Base-by-base conservation (phyloP, 345 rosid genomes). In the Acer campestre region DNA sequence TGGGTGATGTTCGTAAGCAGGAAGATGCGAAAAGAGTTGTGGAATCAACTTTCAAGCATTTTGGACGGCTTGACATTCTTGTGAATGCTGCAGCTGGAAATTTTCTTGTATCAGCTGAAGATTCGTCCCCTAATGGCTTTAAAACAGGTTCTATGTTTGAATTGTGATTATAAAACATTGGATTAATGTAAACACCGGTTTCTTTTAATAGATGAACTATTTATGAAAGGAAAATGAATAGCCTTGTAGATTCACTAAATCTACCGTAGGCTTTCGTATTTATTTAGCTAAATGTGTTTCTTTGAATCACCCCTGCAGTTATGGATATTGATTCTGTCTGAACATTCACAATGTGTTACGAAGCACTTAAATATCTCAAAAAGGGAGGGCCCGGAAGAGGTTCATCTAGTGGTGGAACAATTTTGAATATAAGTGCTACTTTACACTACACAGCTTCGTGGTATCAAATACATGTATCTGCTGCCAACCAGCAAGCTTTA, bases 31-130 rank as follows among this genome's bases (percentile, higher is more conserved):
- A 27, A 68, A 90, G 93, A 81, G 95, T 90, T 1, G 84, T 91
- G 18, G 95, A 93, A 78, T 90, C 94, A 48, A 85, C 97, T 84
- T 84, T 80, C 81, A 66, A 82, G 74, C 88, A 86, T 73, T 91
- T 91, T 59, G 93, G 95, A 40, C 77, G 66, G 81, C 73, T 93
- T 67, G 95, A 93, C 73, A 75, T 91, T 71, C 94, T 93, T 82
- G 91, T 91, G 61, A 93, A 91, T 78, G 85, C 91, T 58, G 97
- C 97, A 10, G 97, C 97, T 72, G 97, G 97, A 1, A 93, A 93
- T 84, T 93, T 93, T 77, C 88, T 93, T 2, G 94, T 76, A 0
- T 82, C 94, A 0, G 87, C 95, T 2, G 97, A 93, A 84, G 97
- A 93, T 85, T 85, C 91, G 82, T 88, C 97, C 12, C 86, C 97